Evolutionary conservation across 2,329 filamentous ascomycete genomes (phyloP).

Genomic region (Aspergillus sp.): DNA sequence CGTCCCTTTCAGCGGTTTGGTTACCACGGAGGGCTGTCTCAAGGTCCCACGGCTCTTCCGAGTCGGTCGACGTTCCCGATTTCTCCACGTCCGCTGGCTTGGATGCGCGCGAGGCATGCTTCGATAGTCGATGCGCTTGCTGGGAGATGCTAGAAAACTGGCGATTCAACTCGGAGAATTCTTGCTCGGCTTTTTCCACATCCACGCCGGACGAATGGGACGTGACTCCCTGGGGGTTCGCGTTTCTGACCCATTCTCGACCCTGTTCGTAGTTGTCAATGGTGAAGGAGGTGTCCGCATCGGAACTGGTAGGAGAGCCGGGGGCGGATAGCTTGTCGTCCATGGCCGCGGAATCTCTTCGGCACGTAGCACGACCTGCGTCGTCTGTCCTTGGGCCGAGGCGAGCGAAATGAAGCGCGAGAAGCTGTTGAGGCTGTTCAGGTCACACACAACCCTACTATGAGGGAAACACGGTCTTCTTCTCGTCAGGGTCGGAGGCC

Average conservation of each 20-base stretch:
- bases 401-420: neutral
- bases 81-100: slow-evolving; percentile 58
- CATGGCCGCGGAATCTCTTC: slow-evolving; percentile 4
- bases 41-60: slow-evolving; percentile 67
- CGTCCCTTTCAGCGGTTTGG: slow-evolving; percentile 67
- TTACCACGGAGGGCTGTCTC: slow-evolving; percentile 71
- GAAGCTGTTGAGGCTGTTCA: neutral
- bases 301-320: slow-evolving; percentile 22
- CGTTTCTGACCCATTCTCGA: slow-evolving; percentile 28
- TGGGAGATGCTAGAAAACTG: slow-evolving; percentile 39
- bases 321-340: slow-evolving; percentile 18
- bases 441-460: neutral
- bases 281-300: slow-evolving; percentile 23
- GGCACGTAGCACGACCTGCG: no score
- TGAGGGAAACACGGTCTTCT: neutral
- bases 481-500: neutral
- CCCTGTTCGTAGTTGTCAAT: slow-evolving; percentile 25
- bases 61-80: slow-evolving; percentile 40
- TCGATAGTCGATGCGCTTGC: slow-evolving; percentile 34
- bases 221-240: slow-evolving; percentile 31
- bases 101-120: slow-evolving; percentile 28
- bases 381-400: no score
- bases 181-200: slow-evolving; percentile 46
- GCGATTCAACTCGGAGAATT: slow-evolving; percentile 40
- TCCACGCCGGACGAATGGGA: slow-evolving; percentile 39